These are phyloP conservation scores for Leucosporidium scottii DNA, from an alignment of 768 basidiomycete genomes.

Conservation along the genomic window DNA sequence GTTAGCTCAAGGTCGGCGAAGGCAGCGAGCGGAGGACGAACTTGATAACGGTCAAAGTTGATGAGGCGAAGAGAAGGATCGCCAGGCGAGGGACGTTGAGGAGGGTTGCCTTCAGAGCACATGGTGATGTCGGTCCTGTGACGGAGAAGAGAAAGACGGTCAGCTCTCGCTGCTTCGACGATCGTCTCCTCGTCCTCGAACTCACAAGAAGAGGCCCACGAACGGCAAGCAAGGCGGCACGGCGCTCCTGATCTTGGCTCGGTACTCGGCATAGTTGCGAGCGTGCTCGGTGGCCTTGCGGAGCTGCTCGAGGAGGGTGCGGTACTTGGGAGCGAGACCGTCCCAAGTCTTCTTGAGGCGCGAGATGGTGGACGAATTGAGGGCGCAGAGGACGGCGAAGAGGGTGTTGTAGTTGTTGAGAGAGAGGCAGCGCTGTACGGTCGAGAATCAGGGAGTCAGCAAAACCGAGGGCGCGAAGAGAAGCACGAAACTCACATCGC, in stretches of 20 bases:
- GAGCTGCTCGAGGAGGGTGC: constrained; percentile 65
- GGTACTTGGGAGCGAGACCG: constrained; percentile 79
- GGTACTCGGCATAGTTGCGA: constrained; percentile 85
- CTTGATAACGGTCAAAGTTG: constrained; percentile 92
- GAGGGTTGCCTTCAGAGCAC: constrained; percentile 88
- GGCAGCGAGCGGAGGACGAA: constrained; percentile 68
- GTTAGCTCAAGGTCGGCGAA: background rate
- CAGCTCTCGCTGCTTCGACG: background rate
- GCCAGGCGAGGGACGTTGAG: constrained; percentile 68
- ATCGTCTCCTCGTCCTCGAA: background rate
- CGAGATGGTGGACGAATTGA: constrained; percentile 91
- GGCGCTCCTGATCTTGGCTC: constrained; percentile 75
- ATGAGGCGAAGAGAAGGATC: constrained; percentile 70
- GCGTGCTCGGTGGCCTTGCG: constrained; percentile 84
- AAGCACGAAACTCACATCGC: constrained; percentile 57
- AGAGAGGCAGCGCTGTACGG: constrained; percentile 76
- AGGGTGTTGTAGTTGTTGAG: constrained; percentile 88
- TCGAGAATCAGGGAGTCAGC: constrained; percentile 18
- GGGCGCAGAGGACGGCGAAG: constrained; percentile 82
- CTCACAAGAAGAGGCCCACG: constrained; percentile 51
- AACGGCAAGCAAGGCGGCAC: constrained; percentile 90
- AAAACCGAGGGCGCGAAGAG: background rate
- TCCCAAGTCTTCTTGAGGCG: constrained; percentile 89
- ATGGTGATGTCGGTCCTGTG: constrained; percentile 47
- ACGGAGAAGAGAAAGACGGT: constrained; percentile 21